Evolutionary conservation across 2,329 filamentous ascomycete genomes (phyloP), one percentile per base, ranked within the genome.

Genomic region (Phoma herbarum): DNA sequence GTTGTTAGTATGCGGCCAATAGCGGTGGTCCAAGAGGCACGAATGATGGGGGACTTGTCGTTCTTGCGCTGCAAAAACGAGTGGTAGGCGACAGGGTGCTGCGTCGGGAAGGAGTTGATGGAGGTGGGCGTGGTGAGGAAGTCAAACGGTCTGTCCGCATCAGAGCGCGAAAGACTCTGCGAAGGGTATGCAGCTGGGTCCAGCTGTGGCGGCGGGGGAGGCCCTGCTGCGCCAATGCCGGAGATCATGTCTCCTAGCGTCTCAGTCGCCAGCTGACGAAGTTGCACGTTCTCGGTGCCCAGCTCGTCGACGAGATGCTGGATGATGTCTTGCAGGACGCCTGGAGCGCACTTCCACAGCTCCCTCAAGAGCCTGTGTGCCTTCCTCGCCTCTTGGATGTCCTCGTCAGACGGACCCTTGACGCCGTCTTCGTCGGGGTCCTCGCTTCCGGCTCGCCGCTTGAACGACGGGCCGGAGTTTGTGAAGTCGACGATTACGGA

Each of bases 181-280:
- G 90, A 89, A n/a, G 94, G 94, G 70, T 96, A 97, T 28, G 90
- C 89, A 22, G 90, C 86, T 12, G 94, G 91, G 70, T 97, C 92
- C 71, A 97, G 84, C 1, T 82, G 77, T 10, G 90, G 86, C 7
- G 87, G 80, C 14, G 90, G 86, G 16, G 93, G 92, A 54, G 92
- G 91, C 0, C 94, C 94, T 61, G 93, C 92, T 60, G 94, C 91
- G 48, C 94, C 94, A 74, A 98, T 96, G 6, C 94, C 94, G 39
- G 94, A 90, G 25, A 96, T 90, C 83, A 99, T 93, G 73, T 98
- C 94, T 52, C 96, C 95, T 37, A 99, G 86, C 0, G 95, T 97
- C 77, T 98, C 92, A 0, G 94, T 96, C 2, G 94, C 94, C 57
- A 99, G 84, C 59, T 92, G 85, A 52, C 95, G 90, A 54, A 99